Conservation (phyloP, 2,329 filamentous ascomycete species). For the Botrytis deweyae region DNA sequence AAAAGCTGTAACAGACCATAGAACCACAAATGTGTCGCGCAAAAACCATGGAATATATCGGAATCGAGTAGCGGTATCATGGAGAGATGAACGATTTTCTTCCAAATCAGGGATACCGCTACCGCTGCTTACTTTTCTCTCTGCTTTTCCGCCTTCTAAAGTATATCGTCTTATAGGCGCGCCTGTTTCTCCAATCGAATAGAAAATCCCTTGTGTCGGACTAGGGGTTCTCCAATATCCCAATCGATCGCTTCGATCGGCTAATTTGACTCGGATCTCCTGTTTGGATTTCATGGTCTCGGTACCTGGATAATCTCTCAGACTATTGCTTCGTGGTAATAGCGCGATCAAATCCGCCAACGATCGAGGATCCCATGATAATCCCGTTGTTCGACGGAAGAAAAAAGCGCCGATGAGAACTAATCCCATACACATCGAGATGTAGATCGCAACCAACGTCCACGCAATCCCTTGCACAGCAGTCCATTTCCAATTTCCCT, state of each 20-base stretch:
- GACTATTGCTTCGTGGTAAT: constrained; percentile 75
- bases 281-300: constrained; percentile 57
- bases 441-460: constrained; percentile 73
- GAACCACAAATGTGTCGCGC: constrained; percentile 61
- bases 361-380: constrained; percentile 82
- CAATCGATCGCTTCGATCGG: constrained; percentile 66
- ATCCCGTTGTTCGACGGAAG: constrained; percentile 63
- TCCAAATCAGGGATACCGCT: constrained; percentile 31
- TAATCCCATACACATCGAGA: constrained; percentile 60
- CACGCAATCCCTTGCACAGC: constrained; percentile 76
- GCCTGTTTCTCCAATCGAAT: constrained; percentile 70
- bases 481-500: constrained; percentile 73
- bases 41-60: constrained; percentile 78
- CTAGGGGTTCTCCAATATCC: constrained; percentile 80
- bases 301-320: constrained; percentile 68
- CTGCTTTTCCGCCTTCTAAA: constrained; percentile 48
- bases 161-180: constrained; percentile 51
- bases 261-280: constrained; percentile 54
- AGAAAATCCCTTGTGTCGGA: constrained; percentile 65
- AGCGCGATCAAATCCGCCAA: constrained; percentile 79
- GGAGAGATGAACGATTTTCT: constrained; percentile 30
- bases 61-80: constrained; percentile 49
- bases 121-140: constrained; percentile 41
- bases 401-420: constrained; percentile 64
- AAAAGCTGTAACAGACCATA: constrained; percentile 60